A percentile compares a stretch with the other conserved stretches of the same genome.
Evolutionary conservation across 2,329 filamentous ascomycete genomes (phyloP).

Genomic region (Trematosphaeria pertusa): DNA sequence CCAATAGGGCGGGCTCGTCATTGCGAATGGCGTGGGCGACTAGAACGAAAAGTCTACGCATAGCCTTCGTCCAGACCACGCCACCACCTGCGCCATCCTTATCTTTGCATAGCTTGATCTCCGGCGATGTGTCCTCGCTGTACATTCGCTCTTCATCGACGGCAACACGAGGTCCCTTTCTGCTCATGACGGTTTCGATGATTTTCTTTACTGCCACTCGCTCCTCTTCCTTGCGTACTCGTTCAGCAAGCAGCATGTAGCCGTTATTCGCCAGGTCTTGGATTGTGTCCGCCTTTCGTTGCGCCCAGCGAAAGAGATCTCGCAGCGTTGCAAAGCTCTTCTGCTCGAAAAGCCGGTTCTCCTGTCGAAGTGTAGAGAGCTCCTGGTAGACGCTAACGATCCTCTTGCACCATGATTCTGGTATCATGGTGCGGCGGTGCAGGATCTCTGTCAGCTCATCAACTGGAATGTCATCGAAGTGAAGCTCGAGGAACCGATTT

Average conservation of each 20-base stretch:
- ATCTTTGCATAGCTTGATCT: conserved; percentile 44
- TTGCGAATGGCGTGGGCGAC: conserved; percentile 87
- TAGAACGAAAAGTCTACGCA: conserved; percentile 88
- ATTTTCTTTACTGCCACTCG: conserved; percentile 82
- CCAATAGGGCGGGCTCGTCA: conserved; percentile 90
- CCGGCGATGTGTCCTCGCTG: conserved; percentile 50
- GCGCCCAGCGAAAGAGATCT: conserved; percentile 95
- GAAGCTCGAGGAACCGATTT: conserved; percentile 94
- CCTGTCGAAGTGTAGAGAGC: conserved; percentile 86
- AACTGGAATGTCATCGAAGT: conserved; percentile 98
- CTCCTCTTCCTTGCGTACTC: conserved; percentile 91
- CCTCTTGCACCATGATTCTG: conserved; percentile 86
- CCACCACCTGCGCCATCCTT: conserved; percentile 19
- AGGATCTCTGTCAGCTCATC: conserved; percentile 92
- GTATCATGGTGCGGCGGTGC: conserved; percentile 85
- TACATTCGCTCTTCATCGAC: conserved; percentile 81
- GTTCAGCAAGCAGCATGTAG: conserved; percentile 94
- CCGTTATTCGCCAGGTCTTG: conserved; percentile 91
- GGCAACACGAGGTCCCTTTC: conserved; percentile 64
- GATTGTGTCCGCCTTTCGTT: conserved; percentile 81
- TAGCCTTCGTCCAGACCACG: conserved; percentile 94
- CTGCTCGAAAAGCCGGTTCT: conserved; percentile 90
- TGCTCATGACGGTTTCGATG: conserved; percentile 86
- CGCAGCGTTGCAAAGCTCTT: conserved; percentile 96
- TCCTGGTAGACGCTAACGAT: conserved; percentile 96